Conservation (phyloP, 2,329 filamentous ascomycete genomes). For the Ophiosphaerella narmari region DNA sequence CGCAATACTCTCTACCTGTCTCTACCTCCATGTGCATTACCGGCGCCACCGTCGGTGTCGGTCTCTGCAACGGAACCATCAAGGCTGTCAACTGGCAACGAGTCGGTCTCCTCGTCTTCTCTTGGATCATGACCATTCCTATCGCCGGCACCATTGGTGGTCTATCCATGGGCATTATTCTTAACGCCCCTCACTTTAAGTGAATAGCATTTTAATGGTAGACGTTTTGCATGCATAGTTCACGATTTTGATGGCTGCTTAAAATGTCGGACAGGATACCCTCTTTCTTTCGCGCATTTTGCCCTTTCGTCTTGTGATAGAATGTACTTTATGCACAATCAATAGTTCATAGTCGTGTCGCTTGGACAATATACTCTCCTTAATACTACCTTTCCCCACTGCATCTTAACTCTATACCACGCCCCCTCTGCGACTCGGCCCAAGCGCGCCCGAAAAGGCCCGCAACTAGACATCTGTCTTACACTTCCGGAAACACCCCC, state of each 20-base stretch:
- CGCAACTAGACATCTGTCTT: too few relatives aligned
- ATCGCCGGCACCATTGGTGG: constrained; percentile 62
- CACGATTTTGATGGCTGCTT: not conserved
- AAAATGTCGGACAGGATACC: constrained; percentile 4
- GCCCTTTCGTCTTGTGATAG: too few relatives aligned
- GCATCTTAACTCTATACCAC: too few relatives aligned
- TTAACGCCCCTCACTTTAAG: constrained; percentile 63
- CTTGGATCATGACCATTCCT: constrained; percentile 69
- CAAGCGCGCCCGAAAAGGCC: too few relatives aligned
- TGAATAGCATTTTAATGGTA: constrained; percentile 2
- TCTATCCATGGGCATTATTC: constrained; percentile 51
- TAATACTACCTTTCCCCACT: too few relatives aligned
- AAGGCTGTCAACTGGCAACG: constrained; percentile 76
- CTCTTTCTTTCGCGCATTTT: not conserved
- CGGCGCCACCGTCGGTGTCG: constrained; percentile 76
- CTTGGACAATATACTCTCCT: not conserved
- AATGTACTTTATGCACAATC: too few relatives aligned
- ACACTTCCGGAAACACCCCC: too few relatives aligned
- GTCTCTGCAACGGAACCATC: constrained; percentile 73
- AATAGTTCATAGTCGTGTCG: not conserved
- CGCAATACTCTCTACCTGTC: constrained; percentile 74
- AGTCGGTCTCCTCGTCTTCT: constrained; percentile 68
- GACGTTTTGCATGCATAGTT: not conserved
- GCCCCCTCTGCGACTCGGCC: too few relatives aligned
- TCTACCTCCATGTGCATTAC: constrained; percentile 74